Base-by-base conservation (phyloP, 2,329 filamentous ascomycete genomes). In the Hypoxylon sp. region DNA sequence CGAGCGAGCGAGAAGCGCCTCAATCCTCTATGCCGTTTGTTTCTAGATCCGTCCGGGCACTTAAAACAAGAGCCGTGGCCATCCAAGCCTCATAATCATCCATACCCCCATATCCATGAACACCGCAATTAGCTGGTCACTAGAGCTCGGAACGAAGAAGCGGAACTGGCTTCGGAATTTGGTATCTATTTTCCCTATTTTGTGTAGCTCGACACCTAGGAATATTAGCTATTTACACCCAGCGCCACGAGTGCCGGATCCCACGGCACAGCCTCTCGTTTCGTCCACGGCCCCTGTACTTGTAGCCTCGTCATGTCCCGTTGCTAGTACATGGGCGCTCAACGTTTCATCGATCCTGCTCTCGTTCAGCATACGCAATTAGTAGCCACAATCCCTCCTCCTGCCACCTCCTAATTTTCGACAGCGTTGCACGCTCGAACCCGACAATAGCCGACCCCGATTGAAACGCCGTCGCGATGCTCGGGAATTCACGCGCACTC, bases 401-500 rank as follows among this genome's bases (percentile, higher is more conserved):
- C 24, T 38, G 26, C 40, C n/a, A 18, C 58, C 32, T 11, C 44
- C 6, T 11, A 12, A 45, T 36, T 36, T 11, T 45, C 4, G 38
- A 6, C 42, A n/a, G 11, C 14, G 44, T 49, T 16, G 24, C 38
- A 24, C 49, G 24, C 32, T 45, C 22, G 49, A 33, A 36, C 52
- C 24, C 20, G 24, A 55, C 20, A 62, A 62, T 32, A 32, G 16
- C 42, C 46, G 28, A 28, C 58, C 48, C 22, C 4, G 20, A 55
- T 33, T 50, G 28, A 16, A 68, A 68, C 61, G 61, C 61, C 65
- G 42, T 61, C 65, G 38, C 50, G 48, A 62, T 65, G 61, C 61
- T 40, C 33, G 26, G 49, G 48, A 26, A 51, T 36, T 22, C 26
- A 28, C 40, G 22, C 18, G 49, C 30, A 6, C 48, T 38, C 64